phyloP scores from a whole-genome alignment of 805 yeast genomes.

The Wickerhamomyces strasburgensis region DNA sequence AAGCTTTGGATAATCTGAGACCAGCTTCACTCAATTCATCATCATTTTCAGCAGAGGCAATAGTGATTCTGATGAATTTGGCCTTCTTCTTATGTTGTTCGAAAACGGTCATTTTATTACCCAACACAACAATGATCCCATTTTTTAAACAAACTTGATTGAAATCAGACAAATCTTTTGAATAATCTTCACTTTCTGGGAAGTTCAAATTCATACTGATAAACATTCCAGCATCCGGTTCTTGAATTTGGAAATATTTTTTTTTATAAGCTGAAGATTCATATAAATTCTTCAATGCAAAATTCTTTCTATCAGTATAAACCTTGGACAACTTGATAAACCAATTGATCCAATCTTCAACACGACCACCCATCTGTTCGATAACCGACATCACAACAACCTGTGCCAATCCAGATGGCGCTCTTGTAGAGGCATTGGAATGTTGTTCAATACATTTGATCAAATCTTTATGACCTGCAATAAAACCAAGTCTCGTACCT shows the following conservation, averaged over 20 bases:
- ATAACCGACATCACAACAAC: conserved; percentile 46
- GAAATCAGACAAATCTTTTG: conserved; percentile 37
- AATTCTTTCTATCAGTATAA: conserved; percentile 59
- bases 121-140: conserved; percentile 53
- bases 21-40: conserved; percentile 41
- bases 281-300: conserved; percentile 47
- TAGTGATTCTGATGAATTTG: conserved; percentile 53
- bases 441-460: conserved; percentile 37
- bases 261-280: conserved; percentile 36
- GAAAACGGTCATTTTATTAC: conserved; percentile 51
- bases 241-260: conserved; percentile 26
- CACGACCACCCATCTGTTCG: conserved; percentile 33
- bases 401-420: conserved; percentile 57
- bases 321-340: conserved; percentile 51
- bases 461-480: conserved; percentile 46
- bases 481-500: conserved; percentile 58
- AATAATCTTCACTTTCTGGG: conserved; percentile 25
- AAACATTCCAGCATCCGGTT: conserved; percentile 73
- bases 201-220: conserved; percentile 45
- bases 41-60: conserved; percentile 44
- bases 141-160: conserved; percentile 36
- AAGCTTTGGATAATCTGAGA: conserved; percentile 11
- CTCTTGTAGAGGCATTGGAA: conserved; percentile 42
- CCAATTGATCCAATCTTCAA: conserved; percentile 64
- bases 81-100: conserved; percentile 36